Evolutionary conservation across 139 green algal genomes (phyloP), one percentile per base, ranked within the genome.

Genomic region (Auxenochlorella pyrenoidosa): DNA sequence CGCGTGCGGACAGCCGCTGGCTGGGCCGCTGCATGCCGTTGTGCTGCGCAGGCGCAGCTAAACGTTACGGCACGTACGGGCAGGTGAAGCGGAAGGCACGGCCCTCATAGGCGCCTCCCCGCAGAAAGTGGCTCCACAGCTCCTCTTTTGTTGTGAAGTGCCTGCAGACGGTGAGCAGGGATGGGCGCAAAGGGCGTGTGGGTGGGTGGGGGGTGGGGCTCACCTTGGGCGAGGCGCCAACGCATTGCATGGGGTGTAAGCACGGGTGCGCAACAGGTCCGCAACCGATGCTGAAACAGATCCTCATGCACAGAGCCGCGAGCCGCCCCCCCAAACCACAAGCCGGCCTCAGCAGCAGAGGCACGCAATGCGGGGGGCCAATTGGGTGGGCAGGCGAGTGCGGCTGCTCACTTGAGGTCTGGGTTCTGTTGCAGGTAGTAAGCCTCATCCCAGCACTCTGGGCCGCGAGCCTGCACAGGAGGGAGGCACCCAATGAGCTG

Each of bases 371-470:
- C n/a, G n/a, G n/a, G n/a, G n/a, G n/a, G n/a, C n/a, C n/a, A 54
- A 10, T 54, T 6, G 47, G 47, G 47, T 54, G 6, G 47, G 8
- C 6, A 10, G 47, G 47, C 47, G 47, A 54, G 8, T n/a, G n/a
- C n/a, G n/a, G n/a, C n/a, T n/a, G 28, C 78, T 47, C 68, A 86
- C 54, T 40, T 68, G n/a, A 96, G 87, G 58, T 97, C 94, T 18
- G 85, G 73, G 84, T 95, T 97, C 12, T 88, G 28, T 0, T 66
- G 47, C 0, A 89, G 70, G 82, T 97, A 97, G 75, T 88, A 93
- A 16, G 88, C 72, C 36, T 83, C 84, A 85, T 97, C 94, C 70
- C 94, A 97, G 88, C 94, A 97, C 3, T 59, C 51, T 5, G 85
- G 51, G 6, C 93, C 92, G 6, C 94, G 92, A 0, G 54, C 89